Base-by-base conservation (phyloP, 2,329 filamentous ascomycete species). In the Phialemoniopsis sp. region DNA sequence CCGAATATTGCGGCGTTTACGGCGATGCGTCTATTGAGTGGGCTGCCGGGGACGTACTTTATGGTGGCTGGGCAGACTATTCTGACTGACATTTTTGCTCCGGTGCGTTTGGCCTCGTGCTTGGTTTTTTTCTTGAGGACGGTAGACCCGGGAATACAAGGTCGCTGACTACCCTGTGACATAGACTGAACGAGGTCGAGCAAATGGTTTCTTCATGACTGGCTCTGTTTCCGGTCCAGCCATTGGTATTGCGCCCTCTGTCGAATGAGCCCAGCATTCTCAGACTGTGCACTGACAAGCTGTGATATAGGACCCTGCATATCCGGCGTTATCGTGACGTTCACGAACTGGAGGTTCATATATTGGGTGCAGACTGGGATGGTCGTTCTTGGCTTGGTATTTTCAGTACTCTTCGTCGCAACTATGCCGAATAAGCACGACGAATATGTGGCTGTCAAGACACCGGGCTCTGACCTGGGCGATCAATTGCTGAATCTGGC, bases 281-380 rank as follows among this genome's bases (percentile, higher is more conserved):
- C n/a, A n/a, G n/a, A n/a, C n/a, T n/a, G n/a, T n/a, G n/a, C n/a
- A n/a, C n/a, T n/a, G n/a, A n/a, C n/a, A n/a, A n/a, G n/a, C n/a
- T n/a, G n/a, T n/a, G n/a, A n/a, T 15, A 8, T 9, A 52, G 84
- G 85, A 0, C 77, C 79, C 1, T 85, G 88, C 50, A 67, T 89
- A 9, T 79, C 86, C 39, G 87, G 85, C 17, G 80, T 89, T 33
- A 87, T 91, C 37, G 83, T 89, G 13, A 89, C 85, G 0, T 89
- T 80, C 58, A 70, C 72, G 7, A 76, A 72, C 3, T 91, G 87
- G 87, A 72, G 84, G 14, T 76, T 77, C 7, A 54, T 63, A 10
- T 54, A 55, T 29, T 61, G 59, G 55, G 33, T 60, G 4, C 60
- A 63, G 38, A 46, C 46, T 9, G 50, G 42, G 13, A 60, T 62